Evolutionary conservation across 495 filamentous ascomycete genomes (phyloP).

Genomic region (Usnea hakonensis): DNA sequence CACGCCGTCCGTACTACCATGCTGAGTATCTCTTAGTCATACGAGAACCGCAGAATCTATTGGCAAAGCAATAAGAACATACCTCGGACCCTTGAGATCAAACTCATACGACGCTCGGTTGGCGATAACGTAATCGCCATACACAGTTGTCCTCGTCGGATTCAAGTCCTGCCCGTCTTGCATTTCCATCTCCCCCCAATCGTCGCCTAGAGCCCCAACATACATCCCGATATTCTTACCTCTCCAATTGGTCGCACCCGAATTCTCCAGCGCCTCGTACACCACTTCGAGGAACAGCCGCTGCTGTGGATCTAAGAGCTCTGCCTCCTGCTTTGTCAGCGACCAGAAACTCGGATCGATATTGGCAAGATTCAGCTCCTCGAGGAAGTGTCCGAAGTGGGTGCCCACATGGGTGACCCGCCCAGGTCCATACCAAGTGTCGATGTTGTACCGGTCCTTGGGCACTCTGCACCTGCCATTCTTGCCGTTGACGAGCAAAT

Average conservation of each 20-base stretch:
- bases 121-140: conserved; percentile 18
- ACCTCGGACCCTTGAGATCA: conserved; percentile 27
- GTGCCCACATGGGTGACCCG: conserved; percentile 26
- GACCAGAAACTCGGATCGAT: conserved; percentile 37
- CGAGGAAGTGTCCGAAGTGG: conserved; percentile 46
- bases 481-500: conserved; percentile 31
- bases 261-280: conserved; percentile 32
- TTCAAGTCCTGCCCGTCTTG: conserved; percentile 24
- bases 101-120: conserved; percentile 33
- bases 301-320: conserved; percentile 51
- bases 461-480: conserved; percentile 31
- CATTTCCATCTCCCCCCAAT: conserved; percentile 26
- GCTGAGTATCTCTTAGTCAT: no score
- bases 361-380: conserved; percentile 28
- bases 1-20: conserved; percentile 33
- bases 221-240: conserved; percentile 33
- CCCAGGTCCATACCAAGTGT: conserved; percentile 21
- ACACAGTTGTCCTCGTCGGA: conserved; percentile 16
- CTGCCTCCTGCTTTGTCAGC: conserved; percentile 38
- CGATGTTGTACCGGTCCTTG: conserved; percentile 29
- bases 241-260: conserved; percentile 24
- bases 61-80: no score
- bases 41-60: no score
- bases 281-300: conserved; percentile 47
- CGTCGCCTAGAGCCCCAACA: conserved; percentile 28